Conservation (phyloP, 768 basidiomycete species). For the Phanerochaete carnosa region DNA sequence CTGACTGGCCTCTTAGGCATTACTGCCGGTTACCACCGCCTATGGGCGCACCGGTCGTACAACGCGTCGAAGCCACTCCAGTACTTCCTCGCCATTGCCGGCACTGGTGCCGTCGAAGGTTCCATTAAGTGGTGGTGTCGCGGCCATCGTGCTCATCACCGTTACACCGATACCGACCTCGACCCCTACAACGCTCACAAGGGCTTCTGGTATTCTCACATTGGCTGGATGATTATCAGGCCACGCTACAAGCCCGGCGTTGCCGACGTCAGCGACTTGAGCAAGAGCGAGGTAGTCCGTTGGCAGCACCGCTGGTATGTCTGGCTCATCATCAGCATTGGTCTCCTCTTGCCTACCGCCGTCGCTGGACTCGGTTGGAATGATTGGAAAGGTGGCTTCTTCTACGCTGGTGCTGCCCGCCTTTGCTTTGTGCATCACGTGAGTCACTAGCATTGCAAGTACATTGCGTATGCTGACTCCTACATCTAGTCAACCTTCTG, state of each 20-base stretch:
- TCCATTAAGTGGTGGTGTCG: constrained; percentile 99
- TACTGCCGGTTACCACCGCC: constrained; percentile 92
- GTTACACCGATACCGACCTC: constrained; percentile 95
- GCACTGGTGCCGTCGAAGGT: constrained; percentile 92
- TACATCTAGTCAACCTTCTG: constrained; percentile 84
- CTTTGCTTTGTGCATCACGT: constrained; percentile 82
- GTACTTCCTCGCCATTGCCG: constrained; percentile 78
- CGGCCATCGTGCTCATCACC: constrained; percentile 95
- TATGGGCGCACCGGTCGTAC: constrained; percentile 96
- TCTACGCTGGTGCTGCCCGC: constrained; percentile 79
- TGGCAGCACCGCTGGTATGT: constrained; percentile 90
- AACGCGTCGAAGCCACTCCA: constrained; percentile 87
- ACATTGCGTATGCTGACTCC: constrained; percentile 2
- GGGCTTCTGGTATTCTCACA: constrained; percentile 82
- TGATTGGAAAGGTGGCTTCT: constrained; percentile 80
- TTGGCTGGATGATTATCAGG: constrained; percentile 93
- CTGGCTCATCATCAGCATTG: constrained; percentile 64
- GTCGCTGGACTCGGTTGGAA: constrained; percentile 82
- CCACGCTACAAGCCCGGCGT: constrained; percentile 86
- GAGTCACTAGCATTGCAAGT: constrained; percentile 26
- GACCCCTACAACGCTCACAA: constrained; percentile 94
- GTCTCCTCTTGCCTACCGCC: constrained; percentile 68
- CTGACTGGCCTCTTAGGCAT: constrained; percentile 47
- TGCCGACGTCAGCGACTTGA: constrained; percentile 85
- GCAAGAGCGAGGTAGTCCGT: constrained; percentile 71